A percentile compares a stretch with the other conserved stretches of the same genome.
phyloP scores from a whole-genome alignment of 345 rosid genomes.

The Brassica napus region DNA sequence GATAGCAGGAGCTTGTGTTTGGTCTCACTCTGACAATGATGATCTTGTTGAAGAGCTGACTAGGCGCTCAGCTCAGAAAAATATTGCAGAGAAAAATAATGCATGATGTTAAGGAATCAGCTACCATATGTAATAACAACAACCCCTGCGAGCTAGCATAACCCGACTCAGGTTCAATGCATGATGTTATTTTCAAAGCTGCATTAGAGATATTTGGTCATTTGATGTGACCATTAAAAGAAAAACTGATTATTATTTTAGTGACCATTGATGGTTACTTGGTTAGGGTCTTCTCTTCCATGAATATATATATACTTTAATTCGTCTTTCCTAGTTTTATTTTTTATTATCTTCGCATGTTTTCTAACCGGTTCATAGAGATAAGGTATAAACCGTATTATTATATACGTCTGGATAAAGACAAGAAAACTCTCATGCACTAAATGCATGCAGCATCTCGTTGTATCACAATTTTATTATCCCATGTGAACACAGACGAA shows the following conservation, averaged over 20 bases:
- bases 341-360: neutral
- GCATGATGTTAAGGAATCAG: slow-evolving; percentile 63
- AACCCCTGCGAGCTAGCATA: slow-evolving; percentile 38
- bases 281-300: neutral
- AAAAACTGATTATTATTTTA: neutral
- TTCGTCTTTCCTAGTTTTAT: neutral
- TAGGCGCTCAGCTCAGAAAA: slow-evolving; percentile 50
- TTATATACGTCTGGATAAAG: neutral
- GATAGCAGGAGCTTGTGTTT: slow-evolving; percentile 41
- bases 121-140: slow-evolving; percentile 36
- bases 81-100: slow-evolving; percentile 80
- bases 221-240: neutral
- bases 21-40: slow-evolving; percentile 41
- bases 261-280: neutral
- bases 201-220: neutral
- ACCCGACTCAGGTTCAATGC: neutral
- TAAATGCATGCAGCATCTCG: neutral
- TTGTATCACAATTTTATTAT: neutral
- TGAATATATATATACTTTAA: neutral
- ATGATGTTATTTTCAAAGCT: neutral
- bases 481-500: slow-evolving; percentile 23
- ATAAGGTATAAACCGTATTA: neutral
- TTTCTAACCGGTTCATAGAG: neutral
- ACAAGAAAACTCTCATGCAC: neutral
- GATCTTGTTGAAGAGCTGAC: slow-evolving; percentile 34